Percentiles rank a stretch among this genome's conserved stretches.
Conservation (phyloP, 1,284 basidiomycete species). For the Stereum hirsutum region DNA sequence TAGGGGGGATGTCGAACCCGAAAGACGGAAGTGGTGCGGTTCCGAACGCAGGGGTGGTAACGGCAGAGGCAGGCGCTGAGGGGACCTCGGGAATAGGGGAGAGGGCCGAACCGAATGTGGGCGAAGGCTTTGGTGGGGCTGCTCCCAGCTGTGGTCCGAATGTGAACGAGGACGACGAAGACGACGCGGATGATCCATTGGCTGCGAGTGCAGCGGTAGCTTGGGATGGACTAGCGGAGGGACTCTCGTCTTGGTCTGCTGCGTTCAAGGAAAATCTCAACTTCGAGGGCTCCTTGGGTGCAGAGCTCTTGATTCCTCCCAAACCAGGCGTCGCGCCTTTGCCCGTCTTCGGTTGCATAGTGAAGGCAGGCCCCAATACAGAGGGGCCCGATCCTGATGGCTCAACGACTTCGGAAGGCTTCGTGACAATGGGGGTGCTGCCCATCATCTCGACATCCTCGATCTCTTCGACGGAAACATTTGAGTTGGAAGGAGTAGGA, state of each 20-base stretch:
- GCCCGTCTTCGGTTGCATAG: neutral
- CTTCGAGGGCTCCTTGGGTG: slow-evolving; percentile 66
- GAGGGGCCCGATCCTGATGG: slow-evolving; percentile 21
- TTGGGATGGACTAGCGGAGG: too few species aligned
- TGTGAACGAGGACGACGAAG: too few species aligned
- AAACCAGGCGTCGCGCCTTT: slow-evolving; percentile 17
- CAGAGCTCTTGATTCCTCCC: slow-evolving; percentile 31
- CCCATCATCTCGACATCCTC: slow-evolving; percentile 22
- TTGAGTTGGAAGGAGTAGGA: too few species aligned
- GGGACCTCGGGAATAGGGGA: too few species aligned
- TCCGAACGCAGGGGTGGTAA: too few species aligned
- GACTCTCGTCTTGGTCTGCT: slow-evolving; percentile 9
- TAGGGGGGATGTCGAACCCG: slow-evolving; percentile 24
- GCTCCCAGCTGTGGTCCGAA: too few species aligned
- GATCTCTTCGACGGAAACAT: slow-evolving; percentile 20
- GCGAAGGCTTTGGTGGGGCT: too few species aligned
- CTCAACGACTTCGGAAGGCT: slow-evolving; percentile 32
- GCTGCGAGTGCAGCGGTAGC: too few species aligned
- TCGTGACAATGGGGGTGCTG: slow-evolving; percentile 12
- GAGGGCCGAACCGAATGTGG: too few species aligned
- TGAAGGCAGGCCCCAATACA: slow-evolving; percentile 1
- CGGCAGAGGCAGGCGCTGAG: too few species aligned
- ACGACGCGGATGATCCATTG: too few species aligned
- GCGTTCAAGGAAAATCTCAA: slow-evolving; percentile 36
- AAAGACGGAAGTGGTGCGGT: slow-evolving; percentile 36